Evolutionary conservation across 768 basidiomycete species (phyloP).

Genomic region (Lactarius sp.): DNA sequence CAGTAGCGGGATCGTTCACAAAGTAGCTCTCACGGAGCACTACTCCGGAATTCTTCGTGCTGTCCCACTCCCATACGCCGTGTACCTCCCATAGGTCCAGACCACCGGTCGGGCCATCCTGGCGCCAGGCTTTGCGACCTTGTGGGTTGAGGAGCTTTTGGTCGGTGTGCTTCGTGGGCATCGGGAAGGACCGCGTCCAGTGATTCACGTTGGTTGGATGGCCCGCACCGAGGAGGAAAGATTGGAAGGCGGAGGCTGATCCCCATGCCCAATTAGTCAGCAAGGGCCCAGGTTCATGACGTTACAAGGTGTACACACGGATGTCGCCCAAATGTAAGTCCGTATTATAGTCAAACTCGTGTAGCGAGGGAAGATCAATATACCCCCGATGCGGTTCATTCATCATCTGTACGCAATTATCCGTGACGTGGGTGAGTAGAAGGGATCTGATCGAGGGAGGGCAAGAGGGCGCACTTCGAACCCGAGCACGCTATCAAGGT

Average conservation of each 20-base stretch:
- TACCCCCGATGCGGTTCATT: conserved; percentile 96
- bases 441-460: neutral
- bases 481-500: conserved; percentile 76
- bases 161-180: conserved; percentile 69
- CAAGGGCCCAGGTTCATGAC: neutral
- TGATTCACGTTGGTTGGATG: conserved; percentile 71
- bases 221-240: conserved; percentile 90
- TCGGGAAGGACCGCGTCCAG: conserved; percentile 84
- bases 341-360: conserved; percentile 89
- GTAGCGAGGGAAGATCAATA: conserved; percentile 73
- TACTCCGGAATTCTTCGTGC: conserved; percentile 56
- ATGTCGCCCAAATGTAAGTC: conserved; percentile 82
- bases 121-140: conserved; percentile 61
- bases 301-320: conserved; percentile 45
- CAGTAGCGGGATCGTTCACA: conserved; percentile 56
- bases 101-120: conserved; percentile 66
- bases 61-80: conserved; percentile 90
- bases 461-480: conserved; percentile 63
- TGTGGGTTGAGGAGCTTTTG: conserved; percentile 55
- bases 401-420: conserved; percentile 54
- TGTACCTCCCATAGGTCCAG: conserved; percentile 87
- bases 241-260: conserved; percentile 76
- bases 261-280: neutral
- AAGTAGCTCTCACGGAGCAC: conserved; percentile 87
- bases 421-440: neutral